A percentile compares a stretch with the other conserved stretches of the same genome.
Evolutionary conservation across 1,139 yeast genomes (phyloP).

Genomic region (Spathaspora sp.): DNA sequence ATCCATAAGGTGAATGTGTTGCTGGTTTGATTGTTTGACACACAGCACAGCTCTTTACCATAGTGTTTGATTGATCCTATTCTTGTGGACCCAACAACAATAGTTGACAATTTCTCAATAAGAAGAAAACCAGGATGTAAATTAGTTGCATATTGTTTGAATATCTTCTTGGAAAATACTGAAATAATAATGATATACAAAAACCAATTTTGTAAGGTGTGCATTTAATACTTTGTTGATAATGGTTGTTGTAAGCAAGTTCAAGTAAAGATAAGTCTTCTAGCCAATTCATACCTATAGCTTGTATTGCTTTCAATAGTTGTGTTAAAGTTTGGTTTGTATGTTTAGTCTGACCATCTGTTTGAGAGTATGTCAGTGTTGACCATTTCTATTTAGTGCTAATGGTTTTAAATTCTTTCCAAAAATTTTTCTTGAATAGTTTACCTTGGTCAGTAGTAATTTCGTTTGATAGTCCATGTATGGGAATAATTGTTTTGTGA

Average conservation of each 20-base stretch:
- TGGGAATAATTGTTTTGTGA: neutral
- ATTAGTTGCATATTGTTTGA: too few relatives aligned
- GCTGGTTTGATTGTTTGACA: too few relatives aligned
- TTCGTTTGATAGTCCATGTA: slow-evolving; percentile 1
- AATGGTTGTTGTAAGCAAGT: slow-evolving; percentile 5
- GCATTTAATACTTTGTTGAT: slow-evolving; percentile 5
- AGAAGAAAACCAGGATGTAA: too few relatives aligned
- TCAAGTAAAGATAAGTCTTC: slow-evolving; percentile 2
- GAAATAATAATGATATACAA: neutral
- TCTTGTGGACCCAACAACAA: too few relatives aligned
- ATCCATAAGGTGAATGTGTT: too few relatives aligned
- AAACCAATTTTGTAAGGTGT: slow-evolving; percentile 3
- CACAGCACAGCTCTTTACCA: too few relatives aligned
- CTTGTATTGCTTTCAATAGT: slow-evolving; percentile 1
- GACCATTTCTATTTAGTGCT: neutral
- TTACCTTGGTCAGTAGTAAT: slow-evolving; percentile 3
- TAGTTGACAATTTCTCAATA: too few relatives aligned
- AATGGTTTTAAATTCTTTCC: neutral
- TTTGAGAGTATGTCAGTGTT: slow-evolving; percentile 4
- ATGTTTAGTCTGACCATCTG: slow-evolving; percentile 9
- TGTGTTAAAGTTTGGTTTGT: slow-evolving; percentile 6
- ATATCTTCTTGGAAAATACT: too few relatives aligned
- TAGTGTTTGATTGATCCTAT: too few relatives aligned
- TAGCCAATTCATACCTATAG: slow-evolving; percentile 1
- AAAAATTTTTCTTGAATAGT: neutral